These are phyloP conservation scores for Pugionium dolabratum DNA, from an alignment of 345 rosid genomes.

Conservation along the genomic window DNA sequence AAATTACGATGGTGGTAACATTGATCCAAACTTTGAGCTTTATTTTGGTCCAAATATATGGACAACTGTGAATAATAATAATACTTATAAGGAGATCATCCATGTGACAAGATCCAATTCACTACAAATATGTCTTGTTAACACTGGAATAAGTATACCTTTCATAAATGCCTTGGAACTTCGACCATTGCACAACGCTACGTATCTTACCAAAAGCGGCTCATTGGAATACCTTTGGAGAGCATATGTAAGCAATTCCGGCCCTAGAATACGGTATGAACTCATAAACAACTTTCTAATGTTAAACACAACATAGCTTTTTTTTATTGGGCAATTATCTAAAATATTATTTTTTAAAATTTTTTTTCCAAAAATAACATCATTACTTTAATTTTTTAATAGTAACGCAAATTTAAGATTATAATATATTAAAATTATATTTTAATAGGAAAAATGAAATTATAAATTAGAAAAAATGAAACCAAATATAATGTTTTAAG, in stretches of 20 bases:
- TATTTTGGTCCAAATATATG: conserved; percentile 38
- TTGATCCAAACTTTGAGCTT: conserved; percentile 31
- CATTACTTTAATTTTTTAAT: no score
- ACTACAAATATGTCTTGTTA: conserved; percentile 37
- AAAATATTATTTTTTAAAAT: no score
- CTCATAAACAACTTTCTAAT: neutral
- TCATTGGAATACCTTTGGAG: conserved; percentile 31
- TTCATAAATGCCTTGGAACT: conserved; percentile 33
- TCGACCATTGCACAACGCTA: conserved; percentile 30
- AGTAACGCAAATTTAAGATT: no score
- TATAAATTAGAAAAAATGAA: no score
- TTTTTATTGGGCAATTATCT: no score
- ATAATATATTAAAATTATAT: no score
- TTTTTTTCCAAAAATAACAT: no score
- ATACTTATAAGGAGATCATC: conserved; percentile 27
- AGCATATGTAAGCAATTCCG: conserved; percentile 18
- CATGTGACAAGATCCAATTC: conserved; percentile 24
- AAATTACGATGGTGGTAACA: conserved; percentile 34
- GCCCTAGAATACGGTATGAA: conserved; percentile 22
- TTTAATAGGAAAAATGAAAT: no score
- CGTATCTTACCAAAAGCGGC: conserved; percentile 32
- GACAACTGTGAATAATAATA: conserved; percentile 26
- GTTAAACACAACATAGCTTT: no score
- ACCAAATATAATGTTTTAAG: no score
- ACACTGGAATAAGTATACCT: conserved; percentile 38